Percentiles rank a stretch among this genome's conserved stretches.
Conservation (phyloP, 352 stramenopile genomes). For the Phytopythium kandeliae region DNA sequence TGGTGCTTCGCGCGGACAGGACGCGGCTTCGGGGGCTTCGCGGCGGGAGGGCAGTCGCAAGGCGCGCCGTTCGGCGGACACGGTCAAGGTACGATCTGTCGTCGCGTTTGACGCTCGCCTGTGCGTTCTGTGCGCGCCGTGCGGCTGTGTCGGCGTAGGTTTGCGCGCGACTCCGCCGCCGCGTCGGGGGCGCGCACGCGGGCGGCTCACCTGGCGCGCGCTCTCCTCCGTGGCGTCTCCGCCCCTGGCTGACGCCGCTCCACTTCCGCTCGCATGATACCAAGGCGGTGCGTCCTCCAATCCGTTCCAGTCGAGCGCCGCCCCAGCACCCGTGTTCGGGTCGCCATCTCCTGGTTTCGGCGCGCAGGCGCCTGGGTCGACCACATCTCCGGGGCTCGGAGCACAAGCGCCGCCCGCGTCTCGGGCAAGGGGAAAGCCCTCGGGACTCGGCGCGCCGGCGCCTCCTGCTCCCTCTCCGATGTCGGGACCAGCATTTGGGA, state of each 20-base stretch:
- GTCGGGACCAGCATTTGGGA: neutral
- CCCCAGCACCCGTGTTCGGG: slow-evolving; percentile 1
- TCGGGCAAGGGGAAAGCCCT: neutral
- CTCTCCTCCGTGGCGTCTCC: neutral
- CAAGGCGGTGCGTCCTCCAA: slow-evolving; percentile 9
- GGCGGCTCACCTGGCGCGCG: neutral
- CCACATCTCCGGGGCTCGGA: neutral
- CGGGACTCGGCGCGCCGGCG: neutral
- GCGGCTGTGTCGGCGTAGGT: neutral
- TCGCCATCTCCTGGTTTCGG: slow-evolving; percentile 11
- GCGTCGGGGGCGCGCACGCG: neutral
- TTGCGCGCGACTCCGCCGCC: neutral
- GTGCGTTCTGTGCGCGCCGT: neutral
- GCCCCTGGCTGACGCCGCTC: neutral
- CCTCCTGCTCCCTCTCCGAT: neutral
- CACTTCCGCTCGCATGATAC: neutral
- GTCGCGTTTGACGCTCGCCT: slow-evolving; percentile 2
- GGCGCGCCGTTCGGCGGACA: slow-evolving; percentile 18
- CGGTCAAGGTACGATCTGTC: slow-evolving; percentile 29
- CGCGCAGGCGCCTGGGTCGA: slow-evolving; percentile 6
- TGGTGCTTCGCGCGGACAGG: neutral
- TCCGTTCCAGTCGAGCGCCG: slow-evolving; percentile 19
- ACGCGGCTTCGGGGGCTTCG: slow-evolving; percentile 2
- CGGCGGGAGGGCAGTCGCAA: slow-evolving; percentile 13
- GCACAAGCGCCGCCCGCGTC: neutral